Base-by-base conservation (phyloP, 2,329 filamentous ascomycete species). In the Verticillium zaregamsianum region DNA sequence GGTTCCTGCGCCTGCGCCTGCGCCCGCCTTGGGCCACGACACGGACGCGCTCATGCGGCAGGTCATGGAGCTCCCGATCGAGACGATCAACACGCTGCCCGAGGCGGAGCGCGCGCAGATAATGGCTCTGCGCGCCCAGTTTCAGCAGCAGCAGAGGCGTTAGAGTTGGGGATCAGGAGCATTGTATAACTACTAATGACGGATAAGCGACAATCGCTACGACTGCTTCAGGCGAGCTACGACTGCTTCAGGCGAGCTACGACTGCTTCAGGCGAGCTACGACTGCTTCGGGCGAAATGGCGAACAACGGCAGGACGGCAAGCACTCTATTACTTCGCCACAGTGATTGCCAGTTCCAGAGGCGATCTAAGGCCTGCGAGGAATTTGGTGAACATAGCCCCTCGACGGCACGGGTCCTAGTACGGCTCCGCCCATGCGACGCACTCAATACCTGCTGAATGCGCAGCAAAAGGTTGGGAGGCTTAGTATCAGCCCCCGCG, bases 101-200 rank as follows among this genome's bases (percentile, higher is more conserved):
- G 90, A 92, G 40, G 84, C 86, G 23, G 89, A 95, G 70, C 83
- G 90, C 60, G 85, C 86, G 64, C 92, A 97, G 74, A 89, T 98
- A 61, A 84, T 97, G 79, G 82, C 88, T 40, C 79, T 97, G 61
- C 83, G 92, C 60, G 87, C 89, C 66, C 82, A 85, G 61, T 82
- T 91, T 68, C 79, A 80, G 63, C 71, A 68, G 17, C 77, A 79
- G 63, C 72, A 52, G 45, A 52, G 45, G 45, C 45, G 45, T 14
- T 52, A 52, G 20, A 14, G 20, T 5, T 12, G 20, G n/a, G 12
- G 20, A 25, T 23, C 20, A 14, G 9, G 45, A 52, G 45, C 45
- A 25, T 20, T 23, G 45, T 52, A 52, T 14, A 23, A 52, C 20
- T 23, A 52, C 20, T 52, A 23, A 52, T 25, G 9, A 52, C 45